These are phyloP conservation scores for Annulohypoxylon nitens DNA, from an alignment of 495 filamentous ascomycete genomes.

Conservation along the genomic window DNA sequence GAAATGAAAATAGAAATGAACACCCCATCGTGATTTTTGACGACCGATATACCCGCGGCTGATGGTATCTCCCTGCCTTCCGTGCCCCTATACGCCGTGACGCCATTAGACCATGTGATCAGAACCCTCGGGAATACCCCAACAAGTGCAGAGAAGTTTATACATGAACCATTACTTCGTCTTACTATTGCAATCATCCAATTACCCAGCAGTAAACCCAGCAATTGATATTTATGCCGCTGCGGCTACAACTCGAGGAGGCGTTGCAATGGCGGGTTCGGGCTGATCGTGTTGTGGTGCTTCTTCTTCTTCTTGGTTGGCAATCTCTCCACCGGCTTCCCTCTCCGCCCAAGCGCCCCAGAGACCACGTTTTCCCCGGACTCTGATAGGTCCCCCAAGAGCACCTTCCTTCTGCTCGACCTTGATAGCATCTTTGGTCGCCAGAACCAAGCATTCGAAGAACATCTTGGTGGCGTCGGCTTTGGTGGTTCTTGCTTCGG, in stretches of 20 bases:
- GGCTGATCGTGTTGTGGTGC: constrained; percentile 50
- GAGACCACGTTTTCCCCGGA: constrained; percentile 88
- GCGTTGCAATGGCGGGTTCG: constrained; percentile 51
- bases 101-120: constrained; percentile 48
- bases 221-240: constrained; percentile 42
- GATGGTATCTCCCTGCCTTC: constrained; percentile 51
- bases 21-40: constrained; percentile 46
- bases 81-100: constrained; percentile 44
- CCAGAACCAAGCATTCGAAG: constrained; percentile 94
- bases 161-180: constrained; percentile 52
- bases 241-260: constrained; percentile 52
- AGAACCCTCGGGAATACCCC: constrained; percentile 45
- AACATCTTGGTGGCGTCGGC: constrained; percentile 99
- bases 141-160: constrained; percentile 51
- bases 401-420: constrained; percentile 86
- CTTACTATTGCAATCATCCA: constrained; percentile 28
- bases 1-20: constrained; percentile 9
- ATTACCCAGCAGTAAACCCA: constrained; percentile 19
- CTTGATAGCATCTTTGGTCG: constrained; percentile 97
- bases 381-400: constrained; percentile 80
- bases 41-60: constrained; percentile 48
- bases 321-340: constrained; percentile 72
- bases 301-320: constrained; percentile 56
- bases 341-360: constrained; percentile 97
- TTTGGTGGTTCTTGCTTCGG: constrained; percentile 79